A percentile compares a stretch with the other conserved stretches of the same genome.
phyloP scores from a whole-genome alignment of 2,329 filamentous ascomycete genomes.

The Aureobasidium sp. region DNA sequence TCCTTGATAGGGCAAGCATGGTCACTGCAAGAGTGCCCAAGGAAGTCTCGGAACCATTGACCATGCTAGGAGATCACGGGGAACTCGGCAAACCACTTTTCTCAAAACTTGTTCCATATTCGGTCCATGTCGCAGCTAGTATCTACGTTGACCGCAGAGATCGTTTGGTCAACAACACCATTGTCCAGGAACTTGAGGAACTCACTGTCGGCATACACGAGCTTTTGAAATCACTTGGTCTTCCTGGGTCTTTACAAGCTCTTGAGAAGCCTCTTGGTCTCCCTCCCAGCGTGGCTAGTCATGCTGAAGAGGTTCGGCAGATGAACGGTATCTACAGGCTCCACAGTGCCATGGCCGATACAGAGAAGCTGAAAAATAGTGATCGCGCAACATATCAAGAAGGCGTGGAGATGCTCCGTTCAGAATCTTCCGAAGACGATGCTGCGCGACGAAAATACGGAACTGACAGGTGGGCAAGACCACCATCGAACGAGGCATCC shows the following conservation, averaged over 20 bases:
- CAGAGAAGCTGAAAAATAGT: slow-evolving; percentile 75
- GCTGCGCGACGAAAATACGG: slow-evolving; percentile 68
- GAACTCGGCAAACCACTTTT: slow-evolving; percentile 83
- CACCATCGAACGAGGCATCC: slow-evolving; percentile 60
- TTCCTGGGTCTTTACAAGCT: slow-evolving; percentile 88
- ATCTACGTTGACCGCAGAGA: slow-evolving; percentile 92
- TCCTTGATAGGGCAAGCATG: slow-evolving; percentile 83
- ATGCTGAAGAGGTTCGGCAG: slow-evolving; percentile 89
- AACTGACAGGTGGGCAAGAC: slow-evolving; percentile 74
- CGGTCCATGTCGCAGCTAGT: slow-evolving; percentile 87
- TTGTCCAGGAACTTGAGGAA: slow-evolving; percentile 74
- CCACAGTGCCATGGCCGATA: slow-evolving; percentile 74
- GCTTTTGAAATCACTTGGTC: slow-evolving; percentile 68
- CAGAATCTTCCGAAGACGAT: slow-evolving; percentile 79
- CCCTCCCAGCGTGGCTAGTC: slow-evolving; percentile 74
- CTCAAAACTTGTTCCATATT: slow-evolving; percentile 85
- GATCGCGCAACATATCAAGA: slow-evolving; percentile 75
- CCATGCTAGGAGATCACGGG: slow-evolving; percentile 68
- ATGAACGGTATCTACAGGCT: slow-evolving; percentile 75
- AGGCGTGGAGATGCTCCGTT: slow-evolving; percentile 65
- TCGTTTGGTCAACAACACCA: slow-evolving; percentile 77
- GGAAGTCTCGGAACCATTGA: slow-evolving; percentile 71
- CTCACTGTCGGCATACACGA: slow-evolving; percentile 75
- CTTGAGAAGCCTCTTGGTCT: slow-evolving; percentile 89
- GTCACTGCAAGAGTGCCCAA: slow-evolving; percentile 69